Evolutionary conservation across 139 green algal species (phyloP).

Genomic region (Micractinium sp.): DNA sequence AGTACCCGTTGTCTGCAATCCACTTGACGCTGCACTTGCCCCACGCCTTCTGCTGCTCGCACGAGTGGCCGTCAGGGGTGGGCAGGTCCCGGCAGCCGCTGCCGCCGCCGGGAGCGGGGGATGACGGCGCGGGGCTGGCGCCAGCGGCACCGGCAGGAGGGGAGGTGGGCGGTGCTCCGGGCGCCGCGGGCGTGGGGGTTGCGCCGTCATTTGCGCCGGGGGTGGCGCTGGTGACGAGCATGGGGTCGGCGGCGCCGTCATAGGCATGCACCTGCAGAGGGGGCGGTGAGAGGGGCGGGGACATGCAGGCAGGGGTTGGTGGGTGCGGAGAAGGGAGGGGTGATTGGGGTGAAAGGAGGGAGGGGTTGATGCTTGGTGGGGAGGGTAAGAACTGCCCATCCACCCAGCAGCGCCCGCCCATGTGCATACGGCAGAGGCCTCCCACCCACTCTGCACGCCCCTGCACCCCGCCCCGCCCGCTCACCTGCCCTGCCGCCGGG

Average conservation of each 20-base stretch:
- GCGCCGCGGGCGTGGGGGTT: not conserved
- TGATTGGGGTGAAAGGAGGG: conserved; percentile 16
- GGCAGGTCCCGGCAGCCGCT: conserved; percentile 12
- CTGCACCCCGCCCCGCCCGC: not conserved
- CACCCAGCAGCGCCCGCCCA: not conserved
- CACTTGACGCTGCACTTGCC: conserved; percentile 49
- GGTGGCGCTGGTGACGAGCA: conserved; percentile 37
- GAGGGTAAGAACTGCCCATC: not conserved
- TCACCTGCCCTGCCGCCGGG: conserved; percentile 21
- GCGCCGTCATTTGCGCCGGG: conserved; percentile 23
- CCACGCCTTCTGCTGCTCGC: conserved; percentile 52
- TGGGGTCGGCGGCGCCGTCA: conserved; percentile 37
- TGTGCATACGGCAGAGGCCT: not conserved
- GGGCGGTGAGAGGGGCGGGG: too few species aligned
- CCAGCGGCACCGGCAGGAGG: not conserved
- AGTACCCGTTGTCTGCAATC: conserved; percentile 38
- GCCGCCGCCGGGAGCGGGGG: not conserved
- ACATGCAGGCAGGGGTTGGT: too few species aligned
- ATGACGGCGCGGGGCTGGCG: not conserved
- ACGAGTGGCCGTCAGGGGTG: conserved; percentile 34
- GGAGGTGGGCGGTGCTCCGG: not conserved
- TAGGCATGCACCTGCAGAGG: conserved; percentile 35
- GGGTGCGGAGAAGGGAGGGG: too few species aligned
- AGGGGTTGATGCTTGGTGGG: conserved; percentile 41
- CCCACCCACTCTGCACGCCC: not conserved